Base-by-base conservation (phyloP, 2,329 filamentous ascomycete genomes). In the Hortaea werneckii region DNA sequence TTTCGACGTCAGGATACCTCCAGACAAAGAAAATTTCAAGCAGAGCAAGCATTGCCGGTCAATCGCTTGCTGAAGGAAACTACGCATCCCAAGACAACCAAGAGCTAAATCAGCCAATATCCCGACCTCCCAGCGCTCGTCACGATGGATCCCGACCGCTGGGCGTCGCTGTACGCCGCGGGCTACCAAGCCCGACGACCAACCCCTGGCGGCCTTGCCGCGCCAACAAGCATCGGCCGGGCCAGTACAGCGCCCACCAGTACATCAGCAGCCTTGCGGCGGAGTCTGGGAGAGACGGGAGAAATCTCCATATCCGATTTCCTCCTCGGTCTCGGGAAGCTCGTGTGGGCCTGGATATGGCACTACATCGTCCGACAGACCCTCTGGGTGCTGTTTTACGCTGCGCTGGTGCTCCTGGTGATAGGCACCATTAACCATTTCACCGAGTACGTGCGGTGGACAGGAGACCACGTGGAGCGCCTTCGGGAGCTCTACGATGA, bases 401-500 rank as follows among this genome's bases (percentile, higher is more conserved):
- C 20, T 20, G 20, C 20, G 20, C 20, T 20, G 20, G 20, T 20
- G 20, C 20, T 20, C 20, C 20, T 20, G 20, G 20, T 20, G 20
- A 20, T 20, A 20, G 20, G 20, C 20, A 20, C 20, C 20, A 20
- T 20, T 20, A 20, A 20, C 20, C 20, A 20, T 20, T 20, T 20
- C 4, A 20, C 20, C 20, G 20, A 20, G 20, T 20, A 20, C 20
- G 20, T 20, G 2, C 20, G 20, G 20, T 20, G 20, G 20, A 20
- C 20, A 20, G 20, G 20, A 20, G 20, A 20, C 6, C 8, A 20
- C 6, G 27, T 9, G 13, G 20, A 29, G 40, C 12, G 10, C 40
- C 10, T 29, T 3, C 40, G 43, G 5, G 43, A 45, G 10, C n/a
- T n/a, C n/a, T 45, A 41, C 29, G 43, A 45, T 37, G 37, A 45